phyloP scores from a whole-genome alignment of 139 green algal species.

The Haematococcus sp. region DNA sequence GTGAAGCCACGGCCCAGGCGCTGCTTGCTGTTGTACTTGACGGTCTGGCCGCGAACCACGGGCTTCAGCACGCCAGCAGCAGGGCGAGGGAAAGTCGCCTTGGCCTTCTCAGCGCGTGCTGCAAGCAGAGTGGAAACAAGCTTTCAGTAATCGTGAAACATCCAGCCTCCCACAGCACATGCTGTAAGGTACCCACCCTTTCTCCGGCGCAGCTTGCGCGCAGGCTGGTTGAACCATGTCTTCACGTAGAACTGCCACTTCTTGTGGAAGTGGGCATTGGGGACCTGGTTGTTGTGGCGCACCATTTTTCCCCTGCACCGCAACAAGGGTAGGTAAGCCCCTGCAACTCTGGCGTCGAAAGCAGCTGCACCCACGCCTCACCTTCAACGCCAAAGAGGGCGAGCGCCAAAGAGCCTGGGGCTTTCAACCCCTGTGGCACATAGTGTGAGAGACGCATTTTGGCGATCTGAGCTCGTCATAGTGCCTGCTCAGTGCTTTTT shows the following conservation, averaged over 20 bases:
- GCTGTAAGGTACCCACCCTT: constrained; percentile 52
- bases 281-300: constrained; percentile 88
- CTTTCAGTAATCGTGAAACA: not conserved
- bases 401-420: too few species aligned
- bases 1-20: constrained; percentile 94
- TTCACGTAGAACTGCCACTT: constrained; percentile 86
- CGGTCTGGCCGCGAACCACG: constrained; percentile 85
- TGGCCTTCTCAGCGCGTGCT: constrained; percentile 92
- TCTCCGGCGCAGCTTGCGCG: constrained; percentile 84
- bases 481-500: too few species aligned
- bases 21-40: constrained; percentile 96
- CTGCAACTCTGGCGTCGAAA: not conserved
- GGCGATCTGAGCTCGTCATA: too few species aligned
- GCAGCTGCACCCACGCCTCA: not conserved
- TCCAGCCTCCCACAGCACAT: too few species aligned
- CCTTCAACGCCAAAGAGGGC: not conserved
- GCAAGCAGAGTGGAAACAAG: constrained; percentile 29
- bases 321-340: too few species aligned
- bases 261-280: constrained; percentile 94
- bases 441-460: too few species aligned
- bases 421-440: too few species aligned
- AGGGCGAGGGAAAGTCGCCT: constrained; percentile 89
- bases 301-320: constrained; percentile 57
- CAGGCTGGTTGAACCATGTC: constrained; percentile 99
- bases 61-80: constrained; percentile 83